Evolutionary conservation across 306 rosid species (phyloP).

Genomic region (Trifolium fragiferum): DNA sequence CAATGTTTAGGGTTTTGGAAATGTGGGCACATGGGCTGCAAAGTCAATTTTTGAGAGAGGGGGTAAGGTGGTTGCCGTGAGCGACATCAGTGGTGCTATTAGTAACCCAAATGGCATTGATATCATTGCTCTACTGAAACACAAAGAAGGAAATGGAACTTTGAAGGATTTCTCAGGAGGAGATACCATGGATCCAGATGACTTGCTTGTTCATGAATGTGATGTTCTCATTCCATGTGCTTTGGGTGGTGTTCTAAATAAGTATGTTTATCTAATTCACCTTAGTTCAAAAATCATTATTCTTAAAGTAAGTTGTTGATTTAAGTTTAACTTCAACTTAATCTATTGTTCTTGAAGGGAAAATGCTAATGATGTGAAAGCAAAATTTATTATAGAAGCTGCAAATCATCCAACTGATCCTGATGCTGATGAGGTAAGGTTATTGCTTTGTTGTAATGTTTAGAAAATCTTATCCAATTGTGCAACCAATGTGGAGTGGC

Average conservation of each 20-base stretch:
- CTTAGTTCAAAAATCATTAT: constrained; percentile 12
- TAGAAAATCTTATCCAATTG: neutral
- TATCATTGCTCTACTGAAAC: constrained; percentile 57
- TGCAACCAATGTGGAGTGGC: neutral
- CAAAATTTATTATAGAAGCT: constrained; percentile 64
- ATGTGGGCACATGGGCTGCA: constrained; percentile 73
- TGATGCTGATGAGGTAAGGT: constrained; percentile 66
- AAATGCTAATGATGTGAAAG: constrained; percentile 64
- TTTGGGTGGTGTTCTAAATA: constrained; percentile 68
- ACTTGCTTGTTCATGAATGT: constrained; percentile 60
- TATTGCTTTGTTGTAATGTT: constrained; percentile 7
- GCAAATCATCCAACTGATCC: constrained; percentile 77
- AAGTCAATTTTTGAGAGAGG: constrained; percentile 62
- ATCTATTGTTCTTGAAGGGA: constrained; percentile 41
- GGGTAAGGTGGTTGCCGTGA: constrained; percentile 63
- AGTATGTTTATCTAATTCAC: constrained; percentile 43
- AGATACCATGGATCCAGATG: constrained; percentile 57
- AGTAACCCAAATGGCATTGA: constrained; percentile 60
- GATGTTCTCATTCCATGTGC: constrained; percentile 77
- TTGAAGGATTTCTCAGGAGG: constrained; percentile 61
- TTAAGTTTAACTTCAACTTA: neutral
- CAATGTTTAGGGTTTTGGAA: constrained; percentile 48
- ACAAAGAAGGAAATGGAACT: constrained; percentile 46
- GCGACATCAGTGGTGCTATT: constrained; percentile 67
- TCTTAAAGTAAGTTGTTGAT: neutral